phyloP scores from a whole-genome alignment of 345 rosid species.

The Populus tremula region DNA sequence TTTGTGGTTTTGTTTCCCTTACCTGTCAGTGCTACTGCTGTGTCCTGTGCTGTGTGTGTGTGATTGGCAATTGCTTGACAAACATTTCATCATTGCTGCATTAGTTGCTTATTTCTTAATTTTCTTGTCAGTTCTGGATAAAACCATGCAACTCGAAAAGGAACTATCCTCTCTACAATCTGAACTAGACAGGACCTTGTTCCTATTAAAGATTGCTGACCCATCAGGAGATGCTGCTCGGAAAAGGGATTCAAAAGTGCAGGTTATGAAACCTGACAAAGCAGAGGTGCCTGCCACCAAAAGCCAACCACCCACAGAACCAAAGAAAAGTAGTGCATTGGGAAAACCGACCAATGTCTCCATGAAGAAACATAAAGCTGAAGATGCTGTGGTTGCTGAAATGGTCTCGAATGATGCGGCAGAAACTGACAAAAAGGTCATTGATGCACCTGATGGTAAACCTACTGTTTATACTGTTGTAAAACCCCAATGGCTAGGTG shows the following conservation, averaged over 20 bases:
- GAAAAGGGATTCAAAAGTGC: conserved; percentile 52
- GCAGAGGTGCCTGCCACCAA: conserved; percentile 34
- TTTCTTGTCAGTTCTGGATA: conserved; percentile 62
- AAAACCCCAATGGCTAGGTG: conserved; percentile 97
- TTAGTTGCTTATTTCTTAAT: not conserved
- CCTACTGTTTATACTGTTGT: conserved; percentile 42
- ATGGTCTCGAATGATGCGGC: conserved; percentile 24
- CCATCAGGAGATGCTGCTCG: conserved; percentile 78
- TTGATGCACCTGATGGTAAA: conserved; percentile 40
- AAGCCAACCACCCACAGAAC: conserved; percentile 33
- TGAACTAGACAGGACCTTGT: conserved; percentile 63
- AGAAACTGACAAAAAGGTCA: conserved; percentile 35
- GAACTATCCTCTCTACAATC: conserved; percentile 66
- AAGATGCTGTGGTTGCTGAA: conserved; percentile 16
- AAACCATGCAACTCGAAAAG: conserved; percentile 55
- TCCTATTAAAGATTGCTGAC: conserved; percentile 85
- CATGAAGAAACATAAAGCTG: conserved; percentile 30
- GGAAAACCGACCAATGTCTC: conserved; percentile 31
- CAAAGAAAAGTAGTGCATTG: conserved; percentile 28
- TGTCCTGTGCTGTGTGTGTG: too few relatives aligned
- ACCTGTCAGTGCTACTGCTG: too few relatives aligned
- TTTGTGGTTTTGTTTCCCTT: too few relatives aligned
- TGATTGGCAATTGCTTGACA: not conserved
- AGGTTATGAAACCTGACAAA: conserved; percentile 35
- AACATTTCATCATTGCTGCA: not conserved